Conservation (phyloP, 257 asterid genomes). For the Petrea volubilis region DNA sequence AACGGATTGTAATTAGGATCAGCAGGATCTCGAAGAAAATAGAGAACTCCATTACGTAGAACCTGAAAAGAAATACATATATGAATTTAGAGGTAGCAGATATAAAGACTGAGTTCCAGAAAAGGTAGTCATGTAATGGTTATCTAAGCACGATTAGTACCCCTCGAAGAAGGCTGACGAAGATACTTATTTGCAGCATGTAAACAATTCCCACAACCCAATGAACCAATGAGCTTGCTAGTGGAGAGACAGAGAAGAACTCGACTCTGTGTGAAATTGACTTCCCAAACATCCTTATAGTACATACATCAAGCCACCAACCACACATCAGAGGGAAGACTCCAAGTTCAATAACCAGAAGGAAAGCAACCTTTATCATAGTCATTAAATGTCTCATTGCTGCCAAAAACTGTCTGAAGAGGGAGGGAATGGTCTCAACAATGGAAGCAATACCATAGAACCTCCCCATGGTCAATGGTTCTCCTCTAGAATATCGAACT, state of each 20-base stretch:
- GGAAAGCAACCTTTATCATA: conserved; percentile 97
- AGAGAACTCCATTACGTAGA: conserved; percentile 91
- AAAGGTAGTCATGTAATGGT: background rate
- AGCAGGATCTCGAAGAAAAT: conserved; percentile 98
- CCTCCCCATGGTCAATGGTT: conserved; percentile 92
- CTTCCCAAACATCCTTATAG: conserved; percentile 93
- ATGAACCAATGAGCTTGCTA: conserved; percentile 96
- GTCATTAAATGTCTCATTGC: conserved; percentile 98
- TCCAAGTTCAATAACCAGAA: conserved; percentile 96
- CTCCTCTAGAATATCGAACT: conserved; percentile 88
- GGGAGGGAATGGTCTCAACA: conserved; percentile 92
- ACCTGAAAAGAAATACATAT: conserved; percentile 54
- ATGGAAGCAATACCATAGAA: conserved; percentile 93
- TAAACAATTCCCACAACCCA: conserved; percentile 98
- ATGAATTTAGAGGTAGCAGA: conserved; percentile 15
- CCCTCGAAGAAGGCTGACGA: conserved; percentile 99
- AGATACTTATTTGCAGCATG: conserved; percentile 98
- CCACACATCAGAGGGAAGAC: conserved; percentile 99
- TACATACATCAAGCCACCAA: conserved; percentile 99
- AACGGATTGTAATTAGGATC: conserved; percentile 99
- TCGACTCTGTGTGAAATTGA: conserved; percentile 90
- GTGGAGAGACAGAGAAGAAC: conserved; percentile 90
- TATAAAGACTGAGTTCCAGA: background rate
- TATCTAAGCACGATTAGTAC: conserved; percentile 39
- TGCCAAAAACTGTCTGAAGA: conserved; percentile 86